phyloP scores from a whole-genome alignment of 768 basidiomycete species.

The Gloeophyllum trabeum region DNA sequence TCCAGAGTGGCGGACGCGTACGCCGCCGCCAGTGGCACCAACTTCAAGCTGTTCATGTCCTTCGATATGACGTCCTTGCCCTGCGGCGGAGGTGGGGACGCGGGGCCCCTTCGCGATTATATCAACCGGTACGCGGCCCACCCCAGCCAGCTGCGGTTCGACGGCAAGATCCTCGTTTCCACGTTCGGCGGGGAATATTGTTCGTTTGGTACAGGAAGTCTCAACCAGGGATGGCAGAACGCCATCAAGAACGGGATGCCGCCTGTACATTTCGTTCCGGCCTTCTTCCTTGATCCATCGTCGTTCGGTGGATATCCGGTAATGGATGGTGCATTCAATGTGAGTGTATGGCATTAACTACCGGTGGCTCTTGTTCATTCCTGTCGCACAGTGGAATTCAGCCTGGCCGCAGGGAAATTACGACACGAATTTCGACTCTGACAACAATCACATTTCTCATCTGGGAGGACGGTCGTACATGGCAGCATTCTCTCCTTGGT shows the following conservation, averaged over 20 bases:
- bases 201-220: conserved; percentile 45
- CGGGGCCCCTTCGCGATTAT: conserved; percentile 35
- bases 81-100: conserved; percentile 37
- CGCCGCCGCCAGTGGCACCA: conserved; percentile 17
- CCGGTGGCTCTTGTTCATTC: not conserved
- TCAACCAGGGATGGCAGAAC: conserved; percentile 42
- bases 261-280: conserved; percentile 52
- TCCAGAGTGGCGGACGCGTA: conserved; percentile 54
- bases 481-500: conserved; percentile 59
- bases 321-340: conserved; percentile 51
- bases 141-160: conserved; percentile 45
- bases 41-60: conserved; percentile 38
- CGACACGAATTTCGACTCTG: conserved; percentile 12
- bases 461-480: conserved; percentile 25
- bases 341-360: conserved; percentile 16
- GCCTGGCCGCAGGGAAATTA: conserved; percentile 52
- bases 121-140: conserved; percentile 42
- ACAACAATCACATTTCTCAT: conserved; percentile 10
- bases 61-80: conserved; percentile 31
- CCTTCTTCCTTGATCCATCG: conserved; percentile 53
- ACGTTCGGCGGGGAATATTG: conserved; percentile 67
- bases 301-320: conserved; percentile 27
- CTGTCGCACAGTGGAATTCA: conserved; percentile 52
- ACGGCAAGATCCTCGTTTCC: conserved; percentile 44
- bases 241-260: conserved; percentile 40